phyloP scores from a whole-genome alignment of 331 rosid species.

The Telfairia occidentalis region DNA sequence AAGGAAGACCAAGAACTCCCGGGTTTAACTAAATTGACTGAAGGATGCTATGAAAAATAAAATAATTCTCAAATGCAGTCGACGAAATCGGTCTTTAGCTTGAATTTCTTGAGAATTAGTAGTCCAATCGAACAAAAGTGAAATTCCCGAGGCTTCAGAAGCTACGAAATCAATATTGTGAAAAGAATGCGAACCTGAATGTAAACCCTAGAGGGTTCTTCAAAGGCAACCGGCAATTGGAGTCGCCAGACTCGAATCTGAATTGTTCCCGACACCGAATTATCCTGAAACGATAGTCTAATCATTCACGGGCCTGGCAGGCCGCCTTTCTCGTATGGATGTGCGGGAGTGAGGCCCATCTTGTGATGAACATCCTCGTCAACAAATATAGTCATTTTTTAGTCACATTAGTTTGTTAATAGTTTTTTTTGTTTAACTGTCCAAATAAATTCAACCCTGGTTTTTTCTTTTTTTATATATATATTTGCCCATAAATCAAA shows the following conservation, averaged over 20 bases:
- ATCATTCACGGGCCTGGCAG: background rate
- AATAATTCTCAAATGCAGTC: background rate
- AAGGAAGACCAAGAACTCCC: background rate
- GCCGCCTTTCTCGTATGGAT: background rate
- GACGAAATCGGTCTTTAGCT: background rate
- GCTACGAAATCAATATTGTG: background rate
- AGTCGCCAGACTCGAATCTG: slow-evolving; percentile 1
- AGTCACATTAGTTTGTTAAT: too few species aligned
- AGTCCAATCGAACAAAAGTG: background rate
- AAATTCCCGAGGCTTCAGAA: background rate
- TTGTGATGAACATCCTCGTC: too few species aligned
- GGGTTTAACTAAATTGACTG: background rate
- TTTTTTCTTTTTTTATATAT: too few species aligned
- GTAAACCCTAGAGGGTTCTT: slow-evolving; percentile 23
- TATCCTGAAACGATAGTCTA: background rate
- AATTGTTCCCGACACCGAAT: background rate
- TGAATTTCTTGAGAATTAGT: background rate
- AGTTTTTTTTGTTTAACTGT: too few species aligned
- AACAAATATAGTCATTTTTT: too few species aligned
- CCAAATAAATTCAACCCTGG: too few species aligned
- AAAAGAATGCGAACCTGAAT: background rate
- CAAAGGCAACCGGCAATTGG: background rate
- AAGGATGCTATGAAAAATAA: background rate
- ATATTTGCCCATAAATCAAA: too few species aligned
- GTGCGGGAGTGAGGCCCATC: background rate